Evolutionary conservation across 2,329 filamentous ascomycete genomes (phyloP), one percentile per base, ranked within the genome.

Genomic region (Claviceps sp.): DNA sequence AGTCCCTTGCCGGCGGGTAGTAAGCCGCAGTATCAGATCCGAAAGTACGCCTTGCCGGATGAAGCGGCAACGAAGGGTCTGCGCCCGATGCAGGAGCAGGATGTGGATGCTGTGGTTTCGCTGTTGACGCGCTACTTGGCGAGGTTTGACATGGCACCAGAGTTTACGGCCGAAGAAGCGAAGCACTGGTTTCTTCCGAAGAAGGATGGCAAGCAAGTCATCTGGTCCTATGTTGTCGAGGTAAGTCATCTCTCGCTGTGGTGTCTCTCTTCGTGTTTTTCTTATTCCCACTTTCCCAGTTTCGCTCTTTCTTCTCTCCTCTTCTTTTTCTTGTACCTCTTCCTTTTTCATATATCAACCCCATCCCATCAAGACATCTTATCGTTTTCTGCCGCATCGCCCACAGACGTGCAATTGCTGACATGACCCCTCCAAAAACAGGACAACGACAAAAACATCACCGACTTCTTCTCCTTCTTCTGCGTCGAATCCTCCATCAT

Each of bases 381-480:
- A 22, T 22, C 1, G 22, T 22, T 22, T 22, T 22, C 22, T 22
- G 22, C 22, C 22, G 22, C 22, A 22, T 22, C 22, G 22, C 22
- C 22, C 22, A 22, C 22, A 22, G 22, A 22, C 22, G 3, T 22
- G 22, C 45, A 50, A 5, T 42, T 16, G 17, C 41, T 19, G 17
- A 13, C 40, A 41, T 17, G 2, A 19, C 1, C 8, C 14, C 42
- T 22, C 2, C 17, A 17, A 47, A 38, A 26, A 40, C 56, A 76
- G 74, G 70, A 77, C 54, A 68, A 80, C 47, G 81, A 84, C 49
- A 79, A 86, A 56, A 89, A 89, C 61, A 87, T 98, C 63, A 96
- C 89, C 40, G 93, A 98, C 69, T 96, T 95, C 71, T 85, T 96
- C 71, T 96, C 89, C 40, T 98, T 97, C 72, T 98, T 97, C 75